Conservation (phyloP, 2,329 filamentous ascomycete species). For the Raffaelea deltoideospora region DNA sequence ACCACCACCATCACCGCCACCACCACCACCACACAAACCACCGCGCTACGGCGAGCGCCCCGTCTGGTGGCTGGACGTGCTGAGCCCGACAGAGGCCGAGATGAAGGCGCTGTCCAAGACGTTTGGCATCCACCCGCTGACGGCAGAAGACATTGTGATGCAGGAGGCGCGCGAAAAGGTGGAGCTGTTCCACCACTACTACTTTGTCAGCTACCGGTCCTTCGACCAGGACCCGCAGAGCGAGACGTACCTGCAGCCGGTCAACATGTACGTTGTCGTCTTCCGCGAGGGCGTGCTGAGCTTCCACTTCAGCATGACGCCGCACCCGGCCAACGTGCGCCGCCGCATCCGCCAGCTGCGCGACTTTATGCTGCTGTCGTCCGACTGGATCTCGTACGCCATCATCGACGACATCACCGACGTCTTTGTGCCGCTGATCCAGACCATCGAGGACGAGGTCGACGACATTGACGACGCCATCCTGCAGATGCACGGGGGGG, state of each 20-base stretch:
- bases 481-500: constrained; percentile 53
- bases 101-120: constrained; percentile 89
- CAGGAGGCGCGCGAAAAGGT: constrained; percentile 97
- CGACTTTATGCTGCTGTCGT: constrained; percentile 82
- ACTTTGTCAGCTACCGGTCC: constrained; percentile 95
- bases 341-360: constrained; percentile 83
- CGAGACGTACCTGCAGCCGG: constrained; percentile 81
- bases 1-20: constrained; percentile 6
- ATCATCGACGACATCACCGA: constrained; percentile 98
- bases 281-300: constrained; percentile 91
- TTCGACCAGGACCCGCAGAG: constrained; percentile 90
- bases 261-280: constrained; percentile 95
- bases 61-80: constrained; percentile 91
- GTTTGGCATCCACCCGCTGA: constrained; percentile 91
- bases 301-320: constrained; percentile 94
- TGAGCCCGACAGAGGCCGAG: constrained; percentile 81
- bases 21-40: constrained; percentile 9
- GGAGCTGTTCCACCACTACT: constrained; percentile 92
- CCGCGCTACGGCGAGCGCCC: constrained; percentile 61
- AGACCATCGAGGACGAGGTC: constrained; percentile 87
- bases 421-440: constrained; percentile 83
- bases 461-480: constrained; percentile 94
- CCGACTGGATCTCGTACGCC: constrained; percentile 97
- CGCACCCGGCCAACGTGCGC: constrained; percentile 90
- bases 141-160: constrained; percentile 91